These are phyloP conservation scores for Aspergillus ibericus DNA, from an alignment of 2,329 filamentous ascomycete species.

Conservation along the genomic window DNA sequence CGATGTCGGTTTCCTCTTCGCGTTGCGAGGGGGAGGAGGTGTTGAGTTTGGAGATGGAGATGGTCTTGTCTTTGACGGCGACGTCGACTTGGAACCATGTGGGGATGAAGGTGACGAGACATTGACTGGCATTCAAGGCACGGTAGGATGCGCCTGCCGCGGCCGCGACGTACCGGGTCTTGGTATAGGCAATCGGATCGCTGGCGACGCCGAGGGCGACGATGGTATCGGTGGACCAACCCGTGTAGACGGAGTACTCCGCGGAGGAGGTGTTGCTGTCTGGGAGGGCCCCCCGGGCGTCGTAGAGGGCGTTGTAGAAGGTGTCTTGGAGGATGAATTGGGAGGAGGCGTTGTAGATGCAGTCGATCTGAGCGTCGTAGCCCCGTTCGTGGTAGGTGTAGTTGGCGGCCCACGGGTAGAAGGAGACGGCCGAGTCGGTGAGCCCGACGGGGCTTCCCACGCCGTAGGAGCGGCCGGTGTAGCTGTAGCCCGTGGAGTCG, in stretches of 20 bases:
- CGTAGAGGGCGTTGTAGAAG: neutral
- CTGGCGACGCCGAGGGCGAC: neutral
- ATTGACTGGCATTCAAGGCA: neutral
- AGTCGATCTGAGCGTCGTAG: neutral
- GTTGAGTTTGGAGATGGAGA: too few relatives aligned
- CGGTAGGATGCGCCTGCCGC: neutral
- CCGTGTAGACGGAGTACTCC: neutral
- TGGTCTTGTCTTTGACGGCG: neutral
- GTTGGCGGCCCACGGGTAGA: neutral
- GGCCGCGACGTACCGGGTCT: neutral
- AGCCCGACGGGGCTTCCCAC: neutral
- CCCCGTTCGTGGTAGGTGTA: neutral
- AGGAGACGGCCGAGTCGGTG: neutral
- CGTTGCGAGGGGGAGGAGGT: too few relatives aligned
- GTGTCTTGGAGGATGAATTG: neutral
- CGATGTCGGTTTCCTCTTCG: neutral
- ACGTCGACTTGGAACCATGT: neutral
- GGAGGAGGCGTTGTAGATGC: neutral
- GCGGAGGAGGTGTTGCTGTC: neutral
- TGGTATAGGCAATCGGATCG: neutral
- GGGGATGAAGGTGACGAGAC: neutral
- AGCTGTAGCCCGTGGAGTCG: slow-evolving; percentile 3
- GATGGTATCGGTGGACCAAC: neutral
- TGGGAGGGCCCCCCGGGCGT: neutral
- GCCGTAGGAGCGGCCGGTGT: neutral